Evolutionary conservation across 108 stramenopile species (phyloP), one percentile per base, ranked within the genome.

Genomic region (Cyclostephanos tholiformis): DNA sequence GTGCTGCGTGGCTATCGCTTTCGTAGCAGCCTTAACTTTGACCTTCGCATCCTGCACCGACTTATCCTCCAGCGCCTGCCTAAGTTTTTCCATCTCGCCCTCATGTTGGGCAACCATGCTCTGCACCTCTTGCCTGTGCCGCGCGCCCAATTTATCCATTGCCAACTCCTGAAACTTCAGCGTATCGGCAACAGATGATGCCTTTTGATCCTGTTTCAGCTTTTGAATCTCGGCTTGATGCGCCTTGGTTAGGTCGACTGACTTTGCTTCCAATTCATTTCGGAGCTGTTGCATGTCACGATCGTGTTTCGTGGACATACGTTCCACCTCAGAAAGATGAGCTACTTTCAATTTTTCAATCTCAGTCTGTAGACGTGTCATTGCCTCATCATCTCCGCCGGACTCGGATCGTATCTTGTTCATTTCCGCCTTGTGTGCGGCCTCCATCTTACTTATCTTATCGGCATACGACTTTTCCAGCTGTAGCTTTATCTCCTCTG

Each of bases 361-460:
- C 39, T 76, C 67, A 55, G 50, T 25, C 38, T 62, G 61, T 62
- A 62, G 36, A 62, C 61, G 39, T 22, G 39, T 62, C 19, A 10
- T 9, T 22, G 22, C 36, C 36, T 62, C 61, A 19, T 43, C 51
- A 69, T 41, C 26, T 48, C 50, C 12, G 36, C 29, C 17, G 22
- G 48, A 51, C 52, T 44, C 55, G 12, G 29, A 38, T 20, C 20
- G 62, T 0, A 76, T 48, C 32, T 59, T 50, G 44, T 69, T 67
- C 32, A 76, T 62, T 48, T 76, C 67, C 20, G 38, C 59, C 67
- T 63, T 76, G 44, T 76, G 75, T 2, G 75, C 66, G 44, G 57
- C 58, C 41, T 58, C 56, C 69, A 70, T 59, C 57, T 16, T 59
- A 39, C 36, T 43, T 3, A 67, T 62, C 50, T 63, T 76, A 26